These are phyloP conservation scores for Avena insularis DNA, from an alignment of 176 grass and related monocot genomes.

Conservation along the genomic window DNA sequence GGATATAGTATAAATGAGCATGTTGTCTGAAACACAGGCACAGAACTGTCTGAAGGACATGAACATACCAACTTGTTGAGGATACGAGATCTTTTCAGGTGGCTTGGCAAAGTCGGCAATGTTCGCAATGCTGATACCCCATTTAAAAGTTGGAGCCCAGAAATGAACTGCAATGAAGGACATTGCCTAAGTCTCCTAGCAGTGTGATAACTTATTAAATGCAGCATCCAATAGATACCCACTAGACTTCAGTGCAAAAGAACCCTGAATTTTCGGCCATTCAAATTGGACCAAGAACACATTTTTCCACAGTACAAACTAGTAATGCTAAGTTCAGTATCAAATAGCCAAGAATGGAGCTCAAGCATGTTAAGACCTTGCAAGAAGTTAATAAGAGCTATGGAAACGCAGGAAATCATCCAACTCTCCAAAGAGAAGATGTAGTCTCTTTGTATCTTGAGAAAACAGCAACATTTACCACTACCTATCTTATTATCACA, in stretches of 20 bases:
- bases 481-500: neutral
- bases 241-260: constrained; percentile 7
- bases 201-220: constrained; percentile 20
- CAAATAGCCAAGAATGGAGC: neutral
- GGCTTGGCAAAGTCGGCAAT: constrained; percentile 88
- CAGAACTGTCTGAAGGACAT: neutral
- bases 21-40: neutral
- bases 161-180: constrained; percentile 73
- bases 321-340: neutral
- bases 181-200: neutral
- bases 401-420: neutral
- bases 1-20: neutral
- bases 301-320: constrained; percentile 2
- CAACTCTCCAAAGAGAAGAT: constrained; percentile 6
- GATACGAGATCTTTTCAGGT: constrained; percentile 91
- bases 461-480: neutral
- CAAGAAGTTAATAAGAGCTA: neutral
- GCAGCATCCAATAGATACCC: neutral
- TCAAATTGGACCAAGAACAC: neutral
- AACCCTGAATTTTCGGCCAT: neutral
- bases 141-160: constrained; percentile 95
- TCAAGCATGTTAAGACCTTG: constrained; percentile 7
- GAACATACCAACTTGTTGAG: constrained; percentile 84
- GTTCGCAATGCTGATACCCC: constrained; percentile 96
- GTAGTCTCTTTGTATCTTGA: neutral